Evolutionary conservation across 1,284 basidiomycete genomes (phyloP).

Genomic region (Phlebopus sp.): DNA sequence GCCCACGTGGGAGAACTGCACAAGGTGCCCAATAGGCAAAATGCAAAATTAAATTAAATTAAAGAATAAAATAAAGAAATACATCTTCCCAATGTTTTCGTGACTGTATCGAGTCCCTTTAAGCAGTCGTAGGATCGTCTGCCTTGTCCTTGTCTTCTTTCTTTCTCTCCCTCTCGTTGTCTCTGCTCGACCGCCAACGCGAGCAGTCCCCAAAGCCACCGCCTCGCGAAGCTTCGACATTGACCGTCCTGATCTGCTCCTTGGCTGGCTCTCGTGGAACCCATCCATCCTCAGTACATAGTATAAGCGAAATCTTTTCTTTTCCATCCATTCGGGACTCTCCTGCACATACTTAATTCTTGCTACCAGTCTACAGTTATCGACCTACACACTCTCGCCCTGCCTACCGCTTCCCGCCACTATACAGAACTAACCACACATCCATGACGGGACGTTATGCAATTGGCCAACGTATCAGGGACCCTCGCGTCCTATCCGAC

Average conservation of each 20-base stretch:
- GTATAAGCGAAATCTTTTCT: too few relatives aligned
- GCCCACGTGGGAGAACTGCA: constrained; percentile 24
- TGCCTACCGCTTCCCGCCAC: neutral
- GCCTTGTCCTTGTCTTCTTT: constrained; percentile 1
- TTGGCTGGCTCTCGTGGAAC: too few relatives aligned
- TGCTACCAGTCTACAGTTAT: too few relatives aligned
- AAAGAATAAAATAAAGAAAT: constrained; percentile 9
- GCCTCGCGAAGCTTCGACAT: too few relatives aligned
- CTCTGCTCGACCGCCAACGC: neutral
- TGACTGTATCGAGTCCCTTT: neutral
- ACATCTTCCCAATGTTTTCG: constrained; percentile 2
- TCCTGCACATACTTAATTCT: too few relatives aligned
- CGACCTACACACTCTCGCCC: neutral
- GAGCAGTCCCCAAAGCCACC: too few relatives aligned
- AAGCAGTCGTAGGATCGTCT: neutral
- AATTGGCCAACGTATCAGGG: constrained; percentile 30
- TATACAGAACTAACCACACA: neutral
- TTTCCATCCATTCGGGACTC: too few relatives aligned
- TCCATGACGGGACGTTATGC: neutral
- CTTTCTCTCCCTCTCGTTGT: constrained; percentile 1
- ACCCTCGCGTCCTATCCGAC: constrained; percentile 30
- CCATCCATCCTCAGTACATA: too few relatives aligned
- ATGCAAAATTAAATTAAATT: neutral
- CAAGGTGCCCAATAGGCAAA: neutral
- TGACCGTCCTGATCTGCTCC: too few relatives aligned